Base-by-base conservation (phyloP, 2,329 filamentous ascomycete genomes). In the Epichloe typhina region DNA sequence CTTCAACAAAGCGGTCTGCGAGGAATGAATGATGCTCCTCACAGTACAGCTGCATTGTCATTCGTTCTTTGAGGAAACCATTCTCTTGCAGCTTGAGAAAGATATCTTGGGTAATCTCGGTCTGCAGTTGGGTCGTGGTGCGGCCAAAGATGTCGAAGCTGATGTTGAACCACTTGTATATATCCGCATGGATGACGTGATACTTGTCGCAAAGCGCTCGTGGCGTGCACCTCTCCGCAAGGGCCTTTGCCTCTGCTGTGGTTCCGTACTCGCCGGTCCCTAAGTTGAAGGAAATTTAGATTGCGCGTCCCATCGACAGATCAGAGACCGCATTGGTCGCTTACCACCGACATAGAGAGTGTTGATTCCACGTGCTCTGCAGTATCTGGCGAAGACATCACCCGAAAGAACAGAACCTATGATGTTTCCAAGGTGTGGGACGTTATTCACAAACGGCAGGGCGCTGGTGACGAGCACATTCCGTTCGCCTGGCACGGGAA, bases 131-230 rank as follows among this genome's bases (percentile, higher is more conserved):
- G 12, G 88, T 95, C 2, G 88, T 86, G 5, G 89, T 95, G 49
- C 87, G 82, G 52, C 88, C 89, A 62, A 94, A 95, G 66, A 88
- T 82, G 68, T 95, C 88, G 62, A 95, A 95, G 46, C 76, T 80
- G 62, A 95, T 88, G 61, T 87, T 79, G 69, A 95, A 95, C 86
- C 88, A 94, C 63, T 90, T 76, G 67, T 95, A 94, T 56, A 93
- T 83, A 47, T 84, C 85, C 56, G 85, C 79, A 68, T 94, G 88
- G 47, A 91, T 79, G 57, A 80, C 80, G 69, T 89, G 84, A 72
- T 90, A 94, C 69, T 94, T 90, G 66, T 84, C 78, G 70, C 88
- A 94, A 4, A 94, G 77, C 63, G 88, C 76, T 59, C 83, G 75
- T 17, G 88, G 87, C 11, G 81, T 86, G 55, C 86, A 72, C 9